Evolutionary conservation across 2,329 filamentous ascomycete genomes (phyloP).

Genomic region (Colletotrichum orchidophilum): DNA sequence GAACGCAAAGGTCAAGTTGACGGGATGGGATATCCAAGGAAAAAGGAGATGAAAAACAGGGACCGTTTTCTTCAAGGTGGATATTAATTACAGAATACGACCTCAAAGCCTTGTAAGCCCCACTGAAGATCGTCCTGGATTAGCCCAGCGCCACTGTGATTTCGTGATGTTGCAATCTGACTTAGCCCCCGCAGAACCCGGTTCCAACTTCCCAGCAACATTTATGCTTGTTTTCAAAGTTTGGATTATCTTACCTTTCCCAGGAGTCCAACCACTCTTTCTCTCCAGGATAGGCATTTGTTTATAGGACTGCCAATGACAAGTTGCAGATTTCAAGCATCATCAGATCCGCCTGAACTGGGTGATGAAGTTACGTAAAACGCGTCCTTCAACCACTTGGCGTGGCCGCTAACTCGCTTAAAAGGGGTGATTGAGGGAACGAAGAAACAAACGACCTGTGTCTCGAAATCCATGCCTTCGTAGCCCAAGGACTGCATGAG

Average conservation of each 20-base stretch:
- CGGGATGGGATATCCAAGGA: not conserved
- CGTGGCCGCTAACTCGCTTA: not conserved
- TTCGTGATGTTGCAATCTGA: not conserved
- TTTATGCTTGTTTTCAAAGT: not conserved
- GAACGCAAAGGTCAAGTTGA: not conserved
- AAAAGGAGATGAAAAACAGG: not conserved
- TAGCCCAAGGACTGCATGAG: not conserved
- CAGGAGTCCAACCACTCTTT: not conserved
- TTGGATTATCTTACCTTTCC: too few species aligned
- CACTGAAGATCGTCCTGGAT: not conserved
- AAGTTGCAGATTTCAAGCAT: not conserved
- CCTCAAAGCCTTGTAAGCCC: not conserved
- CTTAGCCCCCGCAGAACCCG: too few species aligned
- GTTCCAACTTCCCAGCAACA: too few species aligned
- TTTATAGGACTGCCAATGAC: not conserved
- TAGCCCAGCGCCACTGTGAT: not conserved
- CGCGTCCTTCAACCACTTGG: not conserved
- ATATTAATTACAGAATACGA: not conserved
- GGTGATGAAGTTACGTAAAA: not conserved
- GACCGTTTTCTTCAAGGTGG: not conserved
- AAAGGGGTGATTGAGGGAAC: not conserved
- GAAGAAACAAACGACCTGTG: not conserved
- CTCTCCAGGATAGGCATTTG: rapidly evolving
- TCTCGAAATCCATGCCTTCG: not conserved
- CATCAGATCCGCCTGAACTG: not conserved